Evolutionary conservation across 345 rosid genomes (phyloP), one percentile per base, ranked within the genome.

Genomic region (Lepidium africanum): DNA sequence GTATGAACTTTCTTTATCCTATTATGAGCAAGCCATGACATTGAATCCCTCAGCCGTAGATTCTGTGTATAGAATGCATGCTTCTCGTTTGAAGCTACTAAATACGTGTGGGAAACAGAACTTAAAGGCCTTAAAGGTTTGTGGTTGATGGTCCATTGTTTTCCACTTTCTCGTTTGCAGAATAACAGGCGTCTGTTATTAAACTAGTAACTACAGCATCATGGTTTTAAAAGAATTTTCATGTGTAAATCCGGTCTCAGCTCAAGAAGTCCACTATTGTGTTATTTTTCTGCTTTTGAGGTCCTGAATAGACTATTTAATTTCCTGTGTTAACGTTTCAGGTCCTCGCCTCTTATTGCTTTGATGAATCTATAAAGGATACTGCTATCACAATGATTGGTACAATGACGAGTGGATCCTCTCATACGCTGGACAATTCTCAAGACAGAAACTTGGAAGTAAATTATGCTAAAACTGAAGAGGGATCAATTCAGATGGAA

Each of bases 11-110:
- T 83, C 85, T 12, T 82, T 93, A 58, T 80, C 96, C 43, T 87
- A 84, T 76, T 93, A 85, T 80, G 79, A 82, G 51, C 83, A 81
- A 71, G 97, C 98, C 66, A 87, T 90, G 77, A 57, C 83, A 60
- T 69, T 90, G 83, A 93, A 90, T 79, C 84, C 85, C 32, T 87
- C 83, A 21, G 96, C 97, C 32, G 98, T 87, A 46, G 98, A 93
- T 77, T 89, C 97, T 61, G 83, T 90, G 71, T 93, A 93, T 59
- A 85, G 98, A 84, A 93, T 93, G 92, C 96, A 93, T 69, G 89
- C 98, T 76, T 90, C 98, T 23, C 97, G 97, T 53, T 68, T 90
- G 67, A 93, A 93, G 83, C 80, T 90, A 70, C 91, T 90, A 60
- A 86, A 76, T 75, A 76, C 77, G 17, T 76, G 67, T 71, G 96